phyloP scores from a whole-genome alignment of 331 rosid species.

The Cydonia oblonga region DNA sequence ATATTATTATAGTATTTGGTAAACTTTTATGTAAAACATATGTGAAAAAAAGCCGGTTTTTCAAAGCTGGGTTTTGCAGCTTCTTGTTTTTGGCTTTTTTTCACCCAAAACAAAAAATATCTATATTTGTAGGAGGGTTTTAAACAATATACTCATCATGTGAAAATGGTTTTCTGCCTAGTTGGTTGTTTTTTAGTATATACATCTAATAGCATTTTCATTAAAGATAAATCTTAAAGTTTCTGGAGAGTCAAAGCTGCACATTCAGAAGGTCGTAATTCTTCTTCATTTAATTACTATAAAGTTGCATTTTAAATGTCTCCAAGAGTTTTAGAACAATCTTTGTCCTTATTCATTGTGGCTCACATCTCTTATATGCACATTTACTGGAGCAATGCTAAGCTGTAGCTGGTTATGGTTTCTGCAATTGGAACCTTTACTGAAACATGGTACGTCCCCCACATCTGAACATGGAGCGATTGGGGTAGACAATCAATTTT shows the following conservation, averaged over 20 bases:
- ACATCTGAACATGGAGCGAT: not conserved
- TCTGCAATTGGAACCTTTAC: not conserved
- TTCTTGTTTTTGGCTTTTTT: too few relatives aligned
- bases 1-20: too few relatives aligned
- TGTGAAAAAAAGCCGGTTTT: too few relatives aligned
- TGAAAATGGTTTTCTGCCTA: not conserved
- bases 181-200: not conserved
- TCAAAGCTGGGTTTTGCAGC: too few relatives aligned
- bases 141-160: not conserved
- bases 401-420: not conserved
- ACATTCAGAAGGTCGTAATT: not conserved
- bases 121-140: not conserved
- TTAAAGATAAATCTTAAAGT: not conserved
- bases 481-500: not conserved
- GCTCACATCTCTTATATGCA: not conserved
- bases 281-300: not conserved
- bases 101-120: too few relatives aligned
- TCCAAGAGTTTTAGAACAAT: not conserved
- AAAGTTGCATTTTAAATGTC: not conserved
- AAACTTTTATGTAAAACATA: too few relatives aligned
- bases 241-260: not conserved
- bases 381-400: not conserved
- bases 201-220: not conserved
- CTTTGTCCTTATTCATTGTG: not conserved
- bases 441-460: not conserved